A percentile compares a stretch with the other conserved stretches of the same genome.
Evolutionary conservation across 1,284 basidiomycete species (phyloP).

Genomic region (Caloboletus inedulis): DNA sequence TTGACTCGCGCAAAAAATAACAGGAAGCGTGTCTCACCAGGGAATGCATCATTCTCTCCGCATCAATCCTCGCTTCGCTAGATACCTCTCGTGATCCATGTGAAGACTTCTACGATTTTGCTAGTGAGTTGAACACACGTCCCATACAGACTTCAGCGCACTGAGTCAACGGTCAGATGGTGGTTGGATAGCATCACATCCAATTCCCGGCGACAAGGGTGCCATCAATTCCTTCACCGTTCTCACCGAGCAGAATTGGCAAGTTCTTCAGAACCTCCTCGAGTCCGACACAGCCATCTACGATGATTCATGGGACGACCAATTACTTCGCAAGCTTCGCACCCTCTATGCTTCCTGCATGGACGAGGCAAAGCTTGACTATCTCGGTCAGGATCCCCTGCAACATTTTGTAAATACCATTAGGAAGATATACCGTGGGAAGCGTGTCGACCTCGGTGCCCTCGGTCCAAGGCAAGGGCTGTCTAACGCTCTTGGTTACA

Average conservation of each 20-base stretch:
- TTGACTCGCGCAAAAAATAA: conserved; percentile 6
- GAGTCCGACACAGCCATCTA: conserved; percentile 36
- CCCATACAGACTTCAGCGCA: not conserved
- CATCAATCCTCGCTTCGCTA: conserved; percentile 77
- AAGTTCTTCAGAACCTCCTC: conserved; percentile 60
- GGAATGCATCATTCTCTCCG: conserved; percentile 82
- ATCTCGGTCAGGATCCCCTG: conserved; percentile 62
- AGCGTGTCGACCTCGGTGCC: conserved; percentile 40
- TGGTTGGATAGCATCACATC: conserved; percentile 79
- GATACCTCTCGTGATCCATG: conserved; percentile 89
- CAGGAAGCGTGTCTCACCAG: conserved; percentile 72
- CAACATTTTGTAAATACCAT: conserved; percentile 57
- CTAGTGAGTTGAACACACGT: conserved; percentile 53
- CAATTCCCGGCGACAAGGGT: conserved; percentile 82
- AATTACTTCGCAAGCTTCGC: conserved; percentile 77
- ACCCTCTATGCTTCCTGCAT: conserved; percentile 82
- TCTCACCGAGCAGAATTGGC: conserved; percentile 61
- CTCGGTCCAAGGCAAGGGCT: conserved; percentile 45
- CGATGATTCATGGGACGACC: conserved; percentile 51
- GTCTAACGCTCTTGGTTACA: conserved; percentile 80
- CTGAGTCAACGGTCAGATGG: conserved; percentile 47
- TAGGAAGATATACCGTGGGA: conserved; percentile 53
- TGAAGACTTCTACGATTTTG: conserved; percentile 92
- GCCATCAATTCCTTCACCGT: conserved; percentile 62
- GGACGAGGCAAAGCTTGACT: conserved; percentile 65